Base-by-base conservation (phyloP, 2,329 filamentous ascomycete genomes). In the Domatiomyces globalis region DNA sequence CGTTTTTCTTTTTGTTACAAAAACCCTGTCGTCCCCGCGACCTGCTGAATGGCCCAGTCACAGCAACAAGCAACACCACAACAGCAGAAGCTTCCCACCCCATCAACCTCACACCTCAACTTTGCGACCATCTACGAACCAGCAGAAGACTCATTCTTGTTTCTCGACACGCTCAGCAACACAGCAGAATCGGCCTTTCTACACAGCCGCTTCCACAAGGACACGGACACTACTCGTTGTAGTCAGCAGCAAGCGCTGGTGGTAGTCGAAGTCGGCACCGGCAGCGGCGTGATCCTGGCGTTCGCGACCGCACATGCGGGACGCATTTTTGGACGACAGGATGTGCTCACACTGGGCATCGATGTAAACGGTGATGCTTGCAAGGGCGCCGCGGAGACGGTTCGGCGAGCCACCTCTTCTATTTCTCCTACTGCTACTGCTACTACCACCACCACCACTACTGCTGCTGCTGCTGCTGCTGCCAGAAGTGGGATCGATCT, bases 91-190 rank as follows among this genome's bases (percentile, higher is more conserved):
- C 79, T 98, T 25, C 89, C 90, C 8, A 98, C 92, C 1, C 92
- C 92, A 12, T 86, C 87, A 52, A 98, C 92, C 2, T 85, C 85
- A 19, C 92, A 98, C 70, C 86, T 96, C 54, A 79, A 84, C 50
- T 94, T 89, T 69, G 79, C 86, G 66, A 81, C 84, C 51, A 83
- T 96, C 60, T 98, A 98, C 70, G 89, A 95, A 65, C 92, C 92
- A 36, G 84, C 90, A 9, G 92, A 98, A 69, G 92, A 98, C 71
- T 95, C 89, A 4, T 98, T 87, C 65, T 79, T 98, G 45, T 78
- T 98, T 47, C 79, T 98, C 27, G 90, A 98, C 70, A 94, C 89
- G 0, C 77, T 98, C 45, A 90, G 89, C 0, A 84, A 82, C 1
- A 53, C 73, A 0, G 66, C 76, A 1, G 87, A 95, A 68, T 78